Conservation (phyloP, 345 rosid genomes). For the Rubroshorea leprosula region DNA sequence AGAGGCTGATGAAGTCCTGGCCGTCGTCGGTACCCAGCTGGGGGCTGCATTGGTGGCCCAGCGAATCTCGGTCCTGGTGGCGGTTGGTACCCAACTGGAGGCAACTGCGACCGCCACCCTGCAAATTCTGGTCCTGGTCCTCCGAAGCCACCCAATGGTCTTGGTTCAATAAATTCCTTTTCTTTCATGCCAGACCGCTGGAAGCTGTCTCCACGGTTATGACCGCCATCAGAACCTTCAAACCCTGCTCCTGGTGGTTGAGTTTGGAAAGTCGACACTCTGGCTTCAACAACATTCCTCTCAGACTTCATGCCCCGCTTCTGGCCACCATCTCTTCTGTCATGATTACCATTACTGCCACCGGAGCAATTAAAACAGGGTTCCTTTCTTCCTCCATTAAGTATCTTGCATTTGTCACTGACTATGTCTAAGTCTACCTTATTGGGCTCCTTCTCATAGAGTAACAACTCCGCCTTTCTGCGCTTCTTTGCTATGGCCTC, state of each 20-base stretch:
- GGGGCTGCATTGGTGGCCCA: neutral
- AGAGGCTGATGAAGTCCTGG: neutral
- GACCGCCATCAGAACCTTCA: neutral
- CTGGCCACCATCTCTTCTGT: no score
- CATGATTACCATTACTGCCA: no score
- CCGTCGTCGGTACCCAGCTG: no score
- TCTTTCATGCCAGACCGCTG: no score
- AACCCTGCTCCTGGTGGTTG: neutral
- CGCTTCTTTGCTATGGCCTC: constrained; percentile 10
- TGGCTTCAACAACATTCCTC: no score
- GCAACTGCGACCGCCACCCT: neutral
- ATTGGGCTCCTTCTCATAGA: constrained; percentile 17
- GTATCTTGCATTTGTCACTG: no score
- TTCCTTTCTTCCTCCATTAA: no score
- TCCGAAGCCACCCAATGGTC: neutral
- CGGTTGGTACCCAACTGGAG: neutral
- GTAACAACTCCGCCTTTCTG: constrained; percentile 12
- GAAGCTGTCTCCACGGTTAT: no score
- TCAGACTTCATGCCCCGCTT: no score
- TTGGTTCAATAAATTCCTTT: neutral
- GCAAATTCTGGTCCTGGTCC: neutral
- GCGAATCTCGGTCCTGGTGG: neutral
- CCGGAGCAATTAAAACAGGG: no score
- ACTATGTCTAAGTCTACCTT: no score
- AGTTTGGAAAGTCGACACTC: no score